phyloP scores from a whole-genome alignment of 805 yeast genomes.

The Myxozyma mucilagina region DNA sequence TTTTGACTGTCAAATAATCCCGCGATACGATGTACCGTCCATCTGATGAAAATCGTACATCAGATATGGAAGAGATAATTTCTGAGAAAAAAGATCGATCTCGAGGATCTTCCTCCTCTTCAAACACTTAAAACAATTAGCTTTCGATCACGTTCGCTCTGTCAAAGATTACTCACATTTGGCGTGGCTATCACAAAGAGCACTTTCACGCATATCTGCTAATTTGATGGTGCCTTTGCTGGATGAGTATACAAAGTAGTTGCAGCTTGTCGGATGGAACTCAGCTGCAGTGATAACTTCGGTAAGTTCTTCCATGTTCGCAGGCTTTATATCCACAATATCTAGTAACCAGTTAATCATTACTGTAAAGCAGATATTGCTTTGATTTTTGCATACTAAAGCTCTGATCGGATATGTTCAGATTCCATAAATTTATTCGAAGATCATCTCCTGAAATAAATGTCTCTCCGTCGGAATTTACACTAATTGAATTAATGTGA shows the following conservation, averaged over 20 bases:
- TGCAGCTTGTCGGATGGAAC: slow-evolving; percentile 91
- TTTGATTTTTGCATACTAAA: slow-evolving; percentile 50
- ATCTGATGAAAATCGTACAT: slow-evolving; percentile 85
- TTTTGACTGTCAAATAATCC: slow-evolving; percentile 94
- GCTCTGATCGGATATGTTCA: slow-evolving; percentile 89
- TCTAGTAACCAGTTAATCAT: slow-evolving; percentile 37
- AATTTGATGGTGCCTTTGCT: slow-evolving; percentile 94
- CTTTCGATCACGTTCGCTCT: neutral
- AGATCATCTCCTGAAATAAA: slow-evolving; percentile 90
- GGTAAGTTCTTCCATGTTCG: slow-evolving; percentile 97
- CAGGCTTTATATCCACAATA: slow-evolving; percentile 96
- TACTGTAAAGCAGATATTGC: neutral
- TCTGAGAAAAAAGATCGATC: slow-evolving; percentile 96
- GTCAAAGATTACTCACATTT: slow-evolving; percentile 33
- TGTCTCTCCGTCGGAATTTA: slow-evolving; percentile 95
- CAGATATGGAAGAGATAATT: slow-evolving; percentile 90
- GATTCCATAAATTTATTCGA: slow-evolving; percentile 93
- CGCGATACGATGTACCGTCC: slow-evolving; percentile 96
- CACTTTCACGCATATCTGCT: slow-evolving; percentile 94
- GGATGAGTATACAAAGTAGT: slow-evolving; percentile 90
- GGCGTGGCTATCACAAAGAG: slow-evolving; percentile 88
- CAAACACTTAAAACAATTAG: slow-evolving; percentile 63
- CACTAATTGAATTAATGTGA: slow-evolving; percentile 93
- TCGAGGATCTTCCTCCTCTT: slow-evolving; percentile 89
- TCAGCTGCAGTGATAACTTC: slow-evolving; percentile 97